phyloP scores from a whole-genome alignment of 2,329 filamentous ascomycete genomes.

The Trichoderma atroviride region DNA sequence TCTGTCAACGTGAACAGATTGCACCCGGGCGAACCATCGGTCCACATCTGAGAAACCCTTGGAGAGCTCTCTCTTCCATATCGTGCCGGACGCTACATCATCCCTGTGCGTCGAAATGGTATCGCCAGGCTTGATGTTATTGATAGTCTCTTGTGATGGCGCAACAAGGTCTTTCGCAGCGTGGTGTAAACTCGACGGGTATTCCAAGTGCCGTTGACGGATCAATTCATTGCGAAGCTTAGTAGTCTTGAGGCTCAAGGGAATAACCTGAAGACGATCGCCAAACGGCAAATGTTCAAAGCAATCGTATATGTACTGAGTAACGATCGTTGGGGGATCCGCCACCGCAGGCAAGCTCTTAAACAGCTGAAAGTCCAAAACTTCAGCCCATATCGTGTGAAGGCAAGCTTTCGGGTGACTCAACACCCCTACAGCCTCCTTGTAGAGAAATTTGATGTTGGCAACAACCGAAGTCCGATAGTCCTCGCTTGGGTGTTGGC shows the following conservation, averaged over 20 bases:
- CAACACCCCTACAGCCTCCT: conserved; percentile 61
- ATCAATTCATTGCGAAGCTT: conserved; percentile 37
- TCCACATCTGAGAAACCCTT: conserved; percentile 48
- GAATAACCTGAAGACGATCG: conserved; percentile 48
- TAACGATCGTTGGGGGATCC: conserved; percentile 62
- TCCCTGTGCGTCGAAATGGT: conserved; percentile 54
- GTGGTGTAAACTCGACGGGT: conserved; percentile 32
- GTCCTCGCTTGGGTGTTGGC: conserved; percentile 53
- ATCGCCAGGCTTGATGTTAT: conserved; percentile 48
- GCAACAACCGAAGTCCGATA: conserved; percentile 64
- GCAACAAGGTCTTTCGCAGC: conserved; percentile 32
- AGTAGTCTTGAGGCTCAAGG: conserved; percentile 36
- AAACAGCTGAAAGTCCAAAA: conserved; percentile 44
- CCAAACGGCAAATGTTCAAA: conserved; percentile 68
- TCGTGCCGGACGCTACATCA: conserved; percentile 49
- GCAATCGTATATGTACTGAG: conserved; percentile 65
- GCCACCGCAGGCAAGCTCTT: conserved; percentile 9
- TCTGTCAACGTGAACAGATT: conserved; percentile 49
- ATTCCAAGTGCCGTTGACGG: conserved; percentile 35
- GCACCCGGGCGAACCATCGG: conserved; percentile 74
- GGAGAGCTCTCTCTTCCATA: conserved; percentile 58
- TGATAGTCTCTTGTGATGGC: conserved; percentile 33
- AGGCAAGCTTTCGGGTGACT: conserved; percentile 33
- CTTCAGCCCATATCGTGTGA: conserved; percentile 59
- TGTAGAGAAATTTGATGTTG: conserved; percentile 65